Evolutionary conservation across 2,329 filamentous ascomycete species (phyloP).

Genomic region (Phialophora expanda): DNA sequence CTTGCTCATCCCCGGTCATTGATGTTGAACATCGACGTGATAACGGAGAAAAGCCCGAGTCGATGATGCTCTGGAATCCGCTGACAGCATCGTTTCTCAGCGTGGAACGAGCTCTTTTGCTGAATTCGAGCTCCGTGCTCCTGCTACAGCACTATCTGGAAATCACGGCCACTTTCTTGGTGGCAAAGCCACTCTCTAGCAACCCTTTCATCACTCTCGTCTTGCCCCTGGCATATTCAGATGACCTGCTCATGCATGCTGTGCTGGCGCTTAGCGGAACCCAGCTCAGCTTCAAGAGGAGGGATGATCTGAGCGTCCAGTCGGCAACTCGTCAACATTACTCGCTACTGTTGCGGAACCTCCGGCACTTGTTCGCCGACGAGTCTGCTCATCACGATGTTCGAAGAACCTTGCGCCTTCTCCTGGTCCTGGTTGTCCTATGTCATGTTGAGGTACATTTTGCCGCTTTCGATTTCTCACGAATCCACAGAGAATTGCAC

Average conservation of each 20-base stretch:
- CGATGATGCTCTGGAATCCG: neutral
- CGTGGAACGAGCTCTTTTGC: neutral
- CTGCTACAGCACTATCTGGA: slow-evolving; percentile 27
- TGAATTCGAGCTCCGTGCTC: neutral
- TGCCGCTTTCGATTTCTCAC: neutral
- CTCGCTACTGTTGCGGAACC: slow-evolving; percentile 15
- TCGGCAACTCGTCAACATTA: slow-evolving; percentile 19
- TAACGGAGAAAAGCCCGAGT: neutral
- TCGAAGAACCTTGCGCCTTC: slow-evolving; percentile 16
- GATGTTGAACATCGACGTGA: neutral
- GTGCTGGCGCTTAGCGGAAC: slow-evolving; percentile 28
- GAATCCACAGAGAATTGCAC: neutral
- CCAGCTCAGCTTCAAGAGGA: slow-evolving; percentile 17
- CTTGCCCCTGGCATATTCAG: slow-evolving; percentile 23
- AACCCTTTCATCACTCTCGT: slow-evolving; percentile 28
- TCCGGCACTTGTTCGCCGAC: slow-evolving; percentile 21
- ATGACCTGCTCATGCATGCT: slow-evolving; percentile 31
- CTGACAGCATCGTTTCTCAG: neutral
- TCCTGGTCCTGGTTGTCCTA: slow-evolving; percentile 25
- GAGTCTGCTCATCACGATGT: slow-evolving; percentile 10
- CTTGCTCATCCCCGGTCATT: neutral
- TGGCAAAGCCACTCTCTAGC: slow-evolving; percentile 5
- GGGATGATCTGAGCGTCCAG: slow-evolving; percentile 4
- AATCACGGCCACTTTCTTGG: slow-evolving; percentile 15
- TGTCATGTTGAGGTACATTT: slow-evolving; percentile 28